phyloP scores from a whole-genome alignment of 176 grass and related monocot genomes.

The Musa troglodytarum region DNA sequence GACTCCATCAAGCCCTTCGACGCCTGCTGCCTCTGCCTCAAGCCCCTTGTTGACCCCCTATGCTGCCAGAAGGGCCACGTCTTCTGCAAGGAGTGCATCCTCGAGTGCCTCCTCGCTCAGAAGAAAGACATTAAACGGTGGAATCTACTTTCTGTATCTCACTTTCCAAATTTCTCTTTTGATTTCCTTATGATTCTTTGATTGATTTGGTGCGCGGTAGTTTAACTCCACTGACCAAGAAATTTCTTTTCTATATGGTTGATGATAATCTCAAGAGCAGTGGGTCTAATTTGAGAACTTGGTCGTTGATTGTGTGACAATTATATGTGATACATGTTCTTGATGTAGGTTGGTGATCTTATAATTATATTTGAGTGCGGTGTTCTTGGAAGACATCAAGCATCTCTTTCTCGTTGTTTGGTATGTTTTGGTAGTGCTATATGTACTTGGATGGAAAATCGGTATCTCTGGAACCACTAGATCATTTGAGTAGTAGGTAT shows the following conservation, averaged over 20 bases:
- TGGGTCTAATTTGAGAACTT: neutral
- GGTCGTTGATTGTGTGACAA: neutral
- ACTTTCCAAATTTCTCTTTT: neutral
- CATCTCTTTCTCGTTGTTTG: no score
- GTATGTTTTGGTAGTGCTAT: no score
- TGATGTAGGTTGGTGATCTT: no score
- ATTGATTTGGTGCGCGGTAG: neutral
- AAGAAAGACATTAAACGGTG: conserved; percentile 98
- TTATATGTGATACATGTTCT: neutral
- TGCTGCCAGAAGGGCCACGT: conserved; percentile 85
- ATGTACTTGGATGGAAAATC: no score
- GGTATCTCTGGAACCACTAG: no score
- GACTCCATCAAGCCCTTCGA: conserved; percentile 99
- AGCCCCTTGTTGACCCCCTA: conserved; percentile 77
- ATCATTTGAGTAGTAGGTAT: no score
- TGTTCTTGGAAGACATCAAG: no score
- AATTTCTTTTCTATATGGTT: no score
- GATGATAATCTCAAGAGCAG: no score
- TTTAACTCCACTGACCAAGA: no score
- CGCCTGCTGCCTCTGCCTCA: conserved; percentile 95
- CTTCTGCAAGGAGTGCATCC: conserved; percentile 99
- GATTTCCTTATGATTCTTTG: no score
- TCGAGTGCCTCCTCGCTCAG: conserved; percentile 92
- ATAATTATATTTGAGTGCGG: no score
- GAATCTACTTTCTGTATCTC: neutral